Conservation (phyloP, 768 basidiomycete genomes). For the Obba rivulosa region DNA sequence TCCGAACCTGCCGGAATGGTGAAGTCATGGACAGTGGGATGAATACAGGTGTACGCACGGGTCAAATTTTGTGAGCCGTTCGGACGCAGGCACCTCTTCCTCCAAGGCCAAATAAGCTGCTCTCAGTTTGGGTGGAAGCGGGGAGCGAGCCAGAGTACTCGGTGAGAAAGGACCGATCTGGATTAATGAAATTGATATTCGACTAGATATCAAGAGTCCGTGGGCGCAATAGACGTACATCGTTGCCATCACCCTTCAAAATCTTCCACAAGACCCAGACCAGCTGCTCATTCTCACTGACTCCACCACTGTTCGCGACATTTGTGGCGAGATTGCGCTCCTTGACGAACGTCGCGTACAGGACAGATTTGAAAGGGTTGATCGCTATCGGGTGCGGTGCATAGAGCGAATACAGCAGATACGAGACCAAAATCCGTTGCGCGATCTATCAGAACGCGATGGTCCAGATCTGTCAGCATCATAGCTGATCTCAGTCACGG, state of each 20-base stretch:
- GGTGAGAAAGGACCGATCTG: conserved; percentile 83
- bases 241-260: conserved; percentile 74
- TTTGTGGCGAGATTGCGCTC: conserved; percentile 60
- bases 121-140: conserved; percentile 69
- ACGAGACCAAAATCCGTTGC: conserved; percentile 72
- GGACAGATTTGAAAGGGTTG: conserved; percentile 76
- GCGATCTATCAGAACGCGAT: conserved; percentile 40
- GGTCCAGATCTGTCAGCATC: neutral
- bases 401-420: conserved; percentile 76
- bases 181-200: neutral
- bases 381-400: conserved; percentile 73
- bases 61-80: conserved; percentile 9
- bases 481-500: conserved; percentile 5
- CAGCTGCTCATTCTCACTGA: conserved; percentile 65
- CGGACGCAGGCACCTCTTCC: conserved; percentile 35
- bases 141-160: conserved; percentile 65
- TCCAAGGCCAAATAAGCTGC: conserved; percentile 67
- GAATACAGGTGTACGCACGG: conserved; percentile 12
- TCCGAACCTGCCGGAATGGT: conserved; percentile 11
- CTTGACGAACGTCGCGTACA: conserved; percentile 60
- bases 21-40: neutral
- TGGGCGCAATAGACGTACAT: conserved; percentile 43
- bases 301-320: conserved; percentile 41
- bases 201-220: neutral
- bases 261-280: conserved; percentile 90